Percentiles rank a stretch among this genome's conserved stretches.
phyloP scores from a whole-genome alignment of 768 basidiomycete species.

The Amylocystis lapponica region DNA sequence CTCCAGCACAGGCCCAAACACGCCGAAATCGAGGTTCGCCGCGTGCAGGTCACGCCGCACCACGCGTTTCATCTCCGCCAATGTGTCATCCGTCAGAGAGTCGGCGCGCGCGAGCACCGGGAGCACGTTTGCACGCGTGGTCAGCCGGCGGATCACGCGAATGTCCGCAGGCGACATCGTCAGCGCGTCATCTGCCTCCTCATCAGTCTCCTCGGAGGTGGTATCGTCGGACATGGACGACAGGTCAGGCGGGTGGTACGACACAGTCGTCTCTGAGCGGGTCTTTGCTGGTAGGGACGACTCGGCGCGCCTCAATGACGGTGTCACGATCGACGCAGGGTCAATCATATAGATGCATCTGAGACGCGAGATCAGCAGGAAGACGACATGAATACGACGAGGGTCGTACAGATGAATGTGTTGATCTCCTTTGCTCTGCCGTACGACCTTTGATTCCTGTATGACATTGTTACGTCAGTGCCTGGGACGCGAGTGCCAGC shows the following conservation, averaged over 20 bases:
- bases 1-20: conserved; percentile 48
- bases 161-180: conserved; percentile 77
- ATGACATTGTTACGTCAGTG: no score
- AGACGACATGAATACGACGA: neutral
- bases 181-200: conserved; percentile 43
- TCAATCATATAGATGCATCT: conserved; percentile 87
- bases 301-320: conserved; percentile 43
- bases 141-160: conserved; percentile 70
- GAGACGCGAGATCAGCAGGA: conserved; percentile 12
- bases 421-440: conserved; percentile 83
- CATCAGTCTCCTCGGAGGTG: conserved; percentile 46
- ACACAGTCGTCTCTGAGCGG: conserved; percentile 64
- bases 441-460: conserved; percentile 84
- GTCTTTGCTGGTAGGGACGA: conserved; percentile 46
- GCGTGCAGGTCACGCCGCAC: conserved; percentile 62
- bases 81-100: conserved; percentile 75
- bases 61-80: conserved; percentile 64
- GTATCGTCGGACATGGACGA: conserved; percentile 42
- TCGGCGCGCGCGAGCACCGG: conserved; percentile 79
- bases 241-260: conserved; percentile 47
- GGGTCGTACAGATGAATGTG: conserved; percentile 77
- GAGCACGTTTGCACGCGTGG: conserved; percentile 70
- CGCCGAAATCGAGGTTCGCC: conserved; percentile 70
- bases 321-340: conserved; percentile 61
- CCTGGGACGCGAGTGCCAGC: conserved; percentile 1